phyloP scores from a whole-genome alignment of 805 yeast genomes.

The Candida ovalis region DNA sequence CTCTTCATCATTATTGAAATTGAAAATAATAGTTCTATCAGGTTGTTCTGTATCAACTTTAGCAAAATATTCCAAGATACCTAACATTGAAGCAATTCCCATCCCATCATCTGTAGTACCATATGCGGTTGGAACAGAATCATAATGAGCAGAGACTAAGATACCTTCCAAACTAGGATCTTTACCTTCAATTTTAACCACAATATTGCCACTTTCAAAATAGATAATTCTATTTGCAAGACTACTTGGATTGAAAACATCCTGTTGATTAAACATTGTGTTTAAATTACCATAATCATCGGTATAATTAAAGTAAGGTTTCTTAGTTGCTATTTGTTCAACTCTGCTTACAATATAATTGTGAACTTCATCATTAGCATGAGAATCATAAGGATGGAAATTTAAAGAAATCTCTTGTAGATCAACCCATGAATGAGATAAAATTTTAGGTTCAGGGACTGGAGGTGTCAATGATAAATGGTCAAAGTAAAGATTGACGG shows the following conservation, averaged over 20 bases:
- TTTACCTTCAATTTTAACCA: conserved; percentile 69
- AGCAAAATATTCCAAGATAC: conserved; percentile 52
- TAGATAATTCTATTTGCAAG: conserved; percentile 52
- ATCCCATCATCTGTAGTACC: conserved; percentile 94
- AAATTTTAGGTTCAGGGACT: conserved; percentile 33
- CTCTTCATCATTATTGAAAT: conserved; percentile 88
- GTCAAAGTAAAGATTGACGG: conserved; percentile 33
- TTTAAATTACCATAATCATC: conserved; percentile 38
- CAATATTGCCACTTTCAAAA: conserved; percentile 78
- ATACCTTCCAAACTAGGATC: conserved; percentile 59
- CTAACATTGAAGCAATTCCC: conserved; percentile 80
- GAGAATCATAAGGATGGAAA: conserved; percentile 78
- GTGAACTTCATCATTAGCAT: conserved; percentile 72
- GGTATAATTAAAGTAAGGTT: conserved; percentile 34
- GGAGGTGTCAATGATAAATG: conserved; percentile 43
- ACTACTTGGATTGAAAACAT: conserved; percentile 42
- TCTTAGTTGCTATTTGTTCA: conserved; percentile 27
- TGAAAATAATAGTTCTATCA: conserved; percentile 67
- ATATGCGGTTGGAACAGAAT: conserved; percentile 79
- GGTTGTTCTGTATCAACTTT: conserved; percentile 43
- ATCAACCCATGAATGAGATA: conserved; percentile 60
- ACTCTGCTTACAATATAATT: conserved; percentile 53
- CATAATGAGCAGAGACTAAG: conserved; percentile 80
- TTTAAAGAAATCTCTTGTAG: conserved; percentile 62
- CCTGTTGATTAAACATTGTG: conserved; percentile 45